These are phyloP conservation scores for Amaranthus tricolor DNA, from an alignment of 179 eudicot genomes.

Conservation along the genomic window DNA sequence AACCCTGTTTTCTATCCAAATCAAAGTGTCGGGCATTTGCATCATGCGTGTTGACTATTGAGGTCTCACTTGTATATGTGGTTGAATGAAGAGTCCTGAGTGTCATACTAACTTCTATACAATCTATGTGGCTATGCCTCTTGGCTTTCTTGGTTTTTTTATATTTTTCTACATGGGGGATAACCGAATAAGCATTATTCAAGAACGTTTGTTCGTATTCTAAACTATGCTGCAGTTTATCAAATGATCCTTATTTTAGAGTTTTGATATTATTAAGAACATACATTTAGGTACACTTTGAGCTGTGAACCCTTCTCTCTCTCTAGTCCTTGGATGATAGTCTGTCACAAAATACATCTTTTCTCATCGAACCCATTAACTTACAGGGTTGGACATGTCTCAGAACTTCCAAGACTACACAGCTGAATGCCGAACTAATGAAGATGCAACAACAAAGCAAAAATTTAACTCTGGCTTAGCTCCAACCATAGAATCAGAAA, in stretches of 20 bases:
- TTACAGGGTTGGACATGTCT: conserved; percentile 42
- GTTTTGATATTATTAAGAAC: background rate
- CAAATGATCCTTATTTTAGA: background rate
- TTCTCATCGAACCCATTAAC: background rate
- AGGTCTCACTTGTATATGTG: too few relatives aligned
- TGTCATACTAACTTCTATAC: too few relatives aligned
- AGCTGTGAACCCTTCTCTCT: background rate
- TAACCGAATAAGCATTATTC: background rate
- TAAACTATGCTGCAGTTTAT: background rate
- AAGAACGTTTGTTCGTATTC: background rate
- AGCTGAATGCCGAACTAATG: conserved; percentile 27
- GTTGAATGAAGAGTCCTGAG: too few relatives aligned
- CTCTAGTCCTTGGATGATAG: background rate
- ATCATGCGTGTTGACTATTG: too few relatives aligned
- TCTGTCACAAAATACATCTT: background rate
- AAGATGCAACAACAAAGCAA: conserved; percentile 26
- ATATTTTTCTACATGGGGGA: background rate
- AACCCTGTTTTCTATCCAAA: too few relatives aligned
- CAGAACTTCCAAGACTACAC: conserved; percentile 33
- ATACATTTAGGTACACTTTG: background rate
- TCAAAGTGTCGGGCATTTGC: too few relatives aligned
- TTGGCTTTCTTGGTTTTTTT: background rate
- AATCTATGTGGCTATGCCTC: background rate
- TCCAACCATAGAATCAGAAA: conserved; percentile 31
- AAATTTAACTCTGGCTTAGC: conserved; percentile 28